Evolutionary conservation across 805 yeast genomes (phyloP).

Genomic region (Blastobotrys attinorum): DNA sequence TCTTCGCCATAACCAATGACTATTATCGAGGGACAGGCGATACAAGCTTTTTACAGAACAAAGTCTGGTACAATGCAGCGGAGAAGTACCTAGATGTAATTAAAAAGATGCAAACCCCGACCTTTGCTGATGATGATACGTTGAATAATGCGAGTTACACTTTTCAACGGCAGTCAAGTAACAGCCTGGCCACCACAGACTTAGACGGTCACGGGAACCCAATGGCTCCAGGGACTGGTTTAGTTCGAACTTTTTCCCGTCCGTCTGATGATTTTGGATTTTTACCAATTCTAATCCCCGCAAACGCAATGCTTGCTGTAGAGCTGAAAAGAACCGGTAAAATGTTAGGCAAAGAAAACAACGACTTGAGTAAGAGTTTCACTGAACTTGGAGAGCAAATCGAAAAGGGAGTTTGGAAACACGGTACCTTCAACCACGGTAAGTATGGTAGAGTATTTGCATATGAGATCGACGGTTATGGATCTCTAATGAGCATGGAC

Average conservation of each 20-base stretch:
- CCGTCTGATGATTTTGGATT: constrained; percentile 85
- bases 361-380: constrained; percentile 1
- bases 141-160: constrained; percentile 47
- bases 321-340: constrained; percentile 42
- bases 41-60: constrained; percentile 32
- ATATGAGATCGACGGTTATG: constrained; percentile 84
- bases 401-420: constrained; percentile 47
- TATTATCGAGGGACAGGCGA: constrained; percentile 35
- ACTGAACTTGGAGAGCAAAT: constrained; percentile 30
- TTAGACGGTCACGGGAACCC: constrained; percentile 80
- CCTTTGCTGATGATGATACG: constrained; percentile 37
- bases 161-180: constrained; percentile 64
- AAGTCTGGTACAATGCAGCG: constrained; percentile 48
- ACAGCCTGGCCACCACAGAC: constrained; percentile 53
- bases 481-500: constrained; percentile 68
- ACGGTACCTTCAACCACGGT: constrained; percentile 61
- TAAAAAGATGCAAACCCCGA: constrained; percentile 47
- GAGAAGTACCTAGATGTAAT: constrained; percentile 38
- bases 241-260: constrained; percentile 75
- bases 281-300: constrained; percentile 77
- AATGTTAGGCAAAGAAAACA: constrained; percentile 8
- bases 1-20: constrained; percentile 65
- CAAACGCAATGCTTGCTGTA: constrained; percentile 66
- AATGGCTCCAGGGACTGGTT: constrained; percentile 58
- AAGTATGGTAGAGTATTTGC: constrained; percentile 72